Base-by-base conservation (phyloP, 2,329 filamentous ascomycete genomes). In the Pleoardoris graminearum region DNA sequence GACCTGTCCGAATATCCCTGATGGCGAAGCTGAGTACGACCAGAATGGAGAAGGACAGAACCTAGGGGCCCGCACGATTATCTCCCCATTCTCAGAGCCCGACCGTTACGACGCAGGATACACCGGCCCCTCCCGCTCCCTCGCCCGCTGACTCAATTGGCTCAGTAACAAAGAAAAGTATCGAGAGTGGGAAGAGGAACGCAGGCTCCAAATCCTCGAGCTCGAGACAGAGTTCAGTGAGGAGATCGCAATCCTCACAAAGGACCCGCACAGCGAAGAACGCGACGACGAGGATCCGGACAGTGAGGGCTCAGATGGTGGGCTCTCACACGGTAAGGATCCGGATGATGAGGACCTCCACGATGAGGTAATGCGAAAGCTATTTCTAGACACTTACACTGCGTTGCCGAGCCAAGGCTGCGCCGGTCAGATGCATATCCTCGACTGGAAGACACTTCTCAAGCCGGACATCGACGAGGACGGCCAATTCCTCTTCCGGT, bases 391-490 rank as follows among this genome's bases (percentile, higher is more conserved):
- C 10, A 16, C 23, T 1, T 36, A 45, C 23, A 8, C 38, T 4
- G 10, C 27, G 0, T 51, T 63, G 1, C 53, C 55, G 1, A 19
- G 46, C 1, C 21, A 36, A 2, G 21, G 17, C 1, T 51, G 50
- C 7, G 21, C 51, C 11, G 44, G 53, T 2, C 29, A 53, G 16
- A 53, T 55, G 50, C 61, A 63, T 41, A 44, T 58, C n/a, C 32
- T 62, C 17, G 47, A 55, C 32, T 43, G 37, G 16, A 41, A 54
- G 7, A 36, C 38, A 8, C 59, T 60, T n/a, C 23, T 33, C 0
- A 21, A 51, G 3, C 48, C 39, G 32, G 41, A 44, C 8, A 7
- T 4, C 4, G n/a, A 19, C 10, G 44, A 38, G 1, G 54, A 60
- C n/a, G 23, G 16, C 2, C 21, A 46, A 6, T 17, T 22, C 5